Base-by-base conservation (phyloP, 2,329 filamentous ascomycete species). In the Fusarium anthophilum region DNA sequence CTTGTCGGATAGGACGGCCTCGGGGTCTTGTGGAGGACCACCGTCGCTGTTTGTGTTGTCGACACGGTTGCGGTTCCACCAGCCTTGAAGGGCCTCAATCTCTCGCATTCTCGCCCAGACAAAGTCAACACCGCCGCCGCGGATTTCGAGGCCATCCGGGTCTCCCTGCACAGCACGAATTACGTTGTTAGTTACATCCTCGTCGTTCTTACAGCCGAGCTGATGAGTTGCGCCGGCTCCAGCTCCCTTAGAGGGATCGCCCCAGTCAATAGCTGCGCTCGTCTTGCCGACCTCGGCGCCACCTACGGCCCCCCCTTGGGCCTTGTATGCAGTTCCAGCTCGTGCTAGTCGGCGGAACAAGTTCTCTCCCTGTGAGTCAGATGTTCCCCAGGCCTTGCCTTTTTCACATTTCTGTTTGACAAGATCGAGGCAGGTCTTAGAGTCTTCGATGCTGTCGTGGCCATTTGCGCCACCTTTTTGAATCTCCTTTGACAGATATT, bases 391-490 rank as follows among this genome's bases (percentile, higher is more conserved):
- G 30, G 87, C 83, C 73, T 93, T 93, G 45, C 96, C 96, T 83
- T 94, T 96, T 81, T 98, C 95, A 81, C 96, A 98, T 82, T 99
- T 99, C 80, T 96, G 92, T 82, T 96, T 97, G 54, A 98, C 91
- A 4, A 99, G 91, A 78, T 98, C 95, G 20, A 99, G 91, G 73
- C 95, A 97, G 6, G 96, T 95, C 74, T 89, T 91, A 20, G 96
- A 95, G 81, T 99, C 96, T 82, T 99, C 96, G 72, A 98, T 89
- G 66, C 94, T 96, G 86, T 98, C 92, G 81, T 99, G 96, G 22
- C 96, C 96, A 22, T 81, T 81, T 22, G 87, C 86, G 57, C 92
- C 93, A 48, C 91, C 91, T 77, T 93, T 94, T 80, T 99, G 96
- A 60, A 99, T 97, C 81, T 97, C 93, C 64, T 94, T 92, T 58